A percentile compares a stretch with the other conserved stretches of the same genome.
phyloP scores from a whole-genome alignment of 257 asterid genomes.

The Verbena officinalis region DNA sequence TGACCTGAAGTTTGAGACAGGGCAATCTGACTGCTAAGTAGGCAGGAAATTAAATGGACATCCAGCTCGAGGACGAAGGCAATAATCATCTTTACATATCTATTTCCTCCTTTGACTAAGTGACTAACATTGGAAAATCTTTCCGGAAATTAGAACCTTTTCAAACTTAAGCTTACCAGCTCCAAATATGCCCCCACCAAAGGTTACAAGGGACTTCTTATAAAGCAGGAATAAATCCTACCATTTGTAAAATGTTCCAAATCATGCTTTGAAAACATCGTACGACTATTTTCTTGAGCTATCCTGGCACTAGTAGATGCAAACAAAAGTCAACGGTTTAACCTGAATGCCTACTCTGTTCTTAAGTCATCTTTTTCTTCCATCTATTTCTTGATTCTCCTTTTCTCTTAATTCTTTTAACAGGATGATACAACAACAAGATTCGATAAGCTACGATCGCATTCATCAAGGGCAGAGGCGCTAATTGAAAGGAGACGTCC shows the following conservation, averaged over 20 bases:
- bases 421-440: slow-evolving; percentile 8
- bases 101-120: slow-evolving; percentile 13
- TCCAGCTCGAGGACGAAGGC: not conserved
- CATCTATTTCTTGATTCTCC: not conserved
- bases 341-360: not conserved
- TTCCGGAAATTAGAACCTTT: not conserved
- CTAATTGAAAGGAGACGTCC: slow-evolving; percentile 2
- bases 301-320: slow-evolving; percentile 14
- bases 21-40: slow-evolving; percentile 12
- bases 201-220: not conserved
- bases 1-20: not conserved
- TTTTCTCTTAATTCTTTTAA: not conserved
- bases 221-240: slow-evolving; percentile 1
- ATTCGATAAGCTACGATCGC: not conserved
- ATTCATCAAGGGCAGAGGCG: not conserved
- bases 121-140: not conserved
- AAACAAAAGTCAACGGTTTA: not conserved
- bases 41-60: slow-evolving; percentile 11
- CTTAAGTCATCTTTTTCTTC: not conserved
- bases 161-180: not conserved
- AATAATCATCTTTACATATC: slow-evolving; percentile 3
- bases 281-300: too few species aligned
- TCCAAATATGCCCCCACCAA: slow-evolving; percentile 5
- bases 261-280: not conserved
- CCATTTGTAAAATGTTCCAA: slow-evolving; percentile 16